Evolutionary conservation across 2,329 filamentous ascomycete genomes (phyloP).

Genomic region (Penicillium sp.): DNA sequence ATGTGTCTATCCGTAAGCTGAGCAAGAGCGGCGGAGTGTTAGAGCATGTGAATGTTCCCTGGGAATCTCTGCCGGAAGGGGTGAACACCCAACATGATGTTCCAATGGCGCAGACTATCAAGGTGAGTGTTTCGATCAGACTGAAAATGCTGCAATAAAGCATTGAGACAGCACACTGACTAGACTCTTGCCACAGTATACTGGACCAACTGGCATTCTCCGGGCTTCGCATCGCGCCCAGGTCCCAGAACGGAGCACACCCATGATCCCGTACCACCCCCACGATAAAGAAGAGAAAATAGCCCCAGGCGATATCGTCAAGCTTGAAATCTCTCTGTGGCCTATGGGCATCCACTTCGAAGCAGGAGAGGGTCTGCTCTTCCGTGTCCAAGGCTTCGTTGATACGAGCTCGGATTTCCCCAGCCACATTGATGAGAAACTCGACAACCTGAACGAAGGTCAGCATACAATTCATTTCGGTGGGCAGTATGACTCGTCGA

Average conservation of each 20-base stretch:
- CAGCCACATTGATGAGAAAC: constrained; percentile 4
- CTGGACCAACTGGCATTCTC: constrained; percentile 1
- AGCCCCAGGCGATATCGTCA: not conserved
- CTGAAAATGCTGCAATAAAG: not conserved
- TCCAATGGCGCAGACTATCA: not conserved
- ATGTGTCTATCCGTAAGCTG: constrained; percentile 6
- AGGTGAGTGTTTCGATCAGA: not conserved
- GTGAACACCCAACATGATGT: not conserved
- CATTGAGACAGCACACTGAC: not conserved
- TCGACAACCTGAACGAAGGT: not conserved
- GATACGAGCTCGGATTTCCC: constrained; percentile 7
- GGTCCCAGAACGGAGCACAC: not conserved
- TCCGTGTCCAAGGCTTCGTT: constrained; percentile 3
- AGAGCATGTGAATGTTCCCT: constrained; percentile 7
- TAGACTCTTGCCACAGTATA: not conserved
- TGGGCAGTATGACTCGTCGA: not conserved
- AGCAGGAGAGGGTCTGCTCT: not conserved
- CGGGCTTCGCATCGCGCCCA: not conserved
- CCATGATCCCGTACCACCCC: not conserved
- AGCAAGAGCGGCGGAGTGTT: constrained; percentile 1
- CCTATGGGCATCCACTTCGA: not conserved
- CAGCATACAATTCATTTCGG: not conserved
- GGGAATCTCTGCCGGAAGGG: not conserved
- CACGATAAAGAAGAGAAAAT: not conserved
- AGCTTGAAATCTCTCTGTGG: not conserved